Evolutionary conservation across 169 alveolate species (phyloP), one percentile per base, ranked within the genome.

Genomic region (Neospora caninum): DNA sequence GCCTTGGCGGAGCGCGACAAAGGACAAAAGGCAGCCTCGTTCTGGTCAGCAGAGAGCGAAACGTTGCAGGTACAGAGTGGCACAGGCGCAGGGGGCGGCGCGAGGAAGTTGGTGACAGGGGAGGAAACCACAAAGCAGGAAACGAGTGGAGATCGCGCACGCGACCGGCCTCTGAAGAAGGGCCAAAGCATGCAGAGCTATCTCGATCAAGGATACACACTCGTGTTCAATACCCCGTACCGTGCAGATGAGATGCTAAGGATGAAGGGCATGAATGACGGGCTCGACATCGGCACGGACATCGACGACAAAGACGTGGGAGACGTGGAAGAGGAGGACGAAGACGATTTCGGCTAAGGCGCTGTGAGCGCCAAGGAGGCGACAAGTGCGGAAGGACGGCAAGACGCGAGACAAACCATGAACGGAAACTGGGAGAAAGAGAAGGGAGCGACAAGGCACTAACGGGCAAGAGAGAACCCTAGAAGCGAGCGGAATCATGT

Each of bases 151-250:
- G 43, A 43, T 1, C 49, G 13, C 7, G 80, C 80, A 69, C 41
- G 31, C 16, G 70, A 69, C 31, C 49, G 43, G 42, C 39, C 9
- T 22, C 43, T 73, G 39, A 36, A 73, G 84, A n/a, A 22, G 42
- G 84, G 45, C 43, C 49, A 36, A 27, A 36, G 42, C 84, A 73
- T 73, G 84, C 84, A 73, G 84, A 31, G 84, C 43, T 73, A 73
- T 43, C 43, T 73, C 25, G 84, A 73, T n/a, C 39, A 36, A 16
- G 84, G 84, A 41, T 73, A 73, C 84, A 73, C 84, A 6, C 43
- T 73, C n/a, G 84, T 73, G 0, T 73, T 73, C 42, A 73, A 73
- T n/a, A 73, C 84, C 27, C 84, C 84, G 25, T 73, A 73, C 25
- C 38, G 84, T 2, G 84, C 43, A 31, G 84, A 73, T 9, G 84